Evolutionary conservation across 2,329 filamentous ascomycete genomes (phyloP), one percentile per base, ranked within the genome.

Genomic region (Hypoxylon sp.): DNA sequence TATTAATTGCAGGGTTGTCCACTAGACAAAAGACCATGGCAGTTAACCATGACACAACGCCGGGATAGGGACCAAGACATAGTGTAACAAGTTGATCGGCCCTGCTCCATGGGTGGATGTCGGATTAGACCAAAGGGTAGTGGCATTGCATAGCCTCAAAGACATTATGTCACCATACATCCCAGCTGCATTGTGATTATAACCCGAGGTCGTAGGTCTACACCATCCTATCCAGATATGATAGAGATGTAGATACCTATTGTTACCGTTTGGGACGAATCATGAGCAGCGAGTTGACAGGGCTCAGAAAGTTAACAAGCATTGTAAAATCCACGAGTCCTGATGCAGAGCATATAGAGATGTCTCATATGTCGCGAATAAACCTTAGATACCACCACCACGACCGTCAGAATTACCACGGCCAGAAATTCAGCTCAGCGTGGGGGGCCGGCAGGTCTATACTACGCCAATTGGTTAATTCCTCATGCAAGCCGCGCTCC

Each of bases 101-200:
- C 60, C 63, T 68, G 17, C 46, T 59, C 41, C 41, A 41, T 55
- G 65, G 52, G 48, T 53, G 21, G 17, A 10, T 28, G 14, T 59
- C 41, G 30, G 51, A 51, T 43, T 21, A 28, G 32, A 32, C 23
- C 25, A 11, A 55, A 28, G 32, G 65, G 60, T 52, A 67, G 67
- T 63, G 60, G 63, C 52, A 69, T 69, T 63, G 58, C 67, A 64
- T 63, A 28, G 30, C 23, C 45, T 58, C 61, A 23, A 50, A 23
- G 57, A 51, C 34, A 52, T 64, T 69, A 65, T 69, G 56, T 67
- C 67, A 69, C 60, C 51, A 32, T 61, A 61, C 67, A 61, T 56
- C 17, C 10, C 10, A 59, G 41, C 9, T 60, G 36, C 50, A 51
- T 25, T 19, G 17, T 28, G n/a, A 2, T 19, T 63, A 51, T 60